Conservation (phyloP, 768 basidiomycete genomes). For the Suillus ampliporus region DNA sequence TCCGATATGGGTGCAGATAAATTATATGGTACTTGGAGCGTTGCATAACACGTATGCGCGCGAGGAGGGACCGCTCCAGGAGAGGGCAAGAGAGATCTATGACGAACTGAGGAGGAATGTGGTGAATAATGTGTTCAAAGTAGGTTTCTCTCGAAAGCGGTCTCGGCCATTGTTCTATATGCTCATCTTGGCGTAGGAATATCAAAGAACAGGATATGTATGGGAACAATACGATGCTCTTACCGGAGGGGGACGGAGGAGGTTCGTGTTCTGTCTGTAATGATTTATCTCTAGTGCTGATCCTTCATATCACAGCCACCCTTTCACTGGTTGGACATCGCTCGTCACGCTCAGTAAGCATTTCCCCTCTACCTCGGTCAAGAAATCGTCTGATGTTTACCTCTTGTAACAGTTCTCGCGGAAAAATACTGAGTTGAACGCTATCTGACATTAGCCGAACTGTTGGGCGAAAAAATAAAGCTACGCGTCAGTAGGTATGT, state of each 20-base stretch:
- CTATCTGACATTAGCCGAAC: not conserved
- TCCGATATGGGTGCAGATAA: slow-evolving; percentile 98
- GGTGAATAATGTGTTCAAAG: slow-evolving; percentile 82
- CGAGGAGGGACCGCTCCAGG: slow-evolving; percentile 81
- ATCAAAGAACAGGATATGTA: slow-evolving; percentile 89
- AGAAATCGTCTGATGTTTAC: slow-evolving; percentile 8
- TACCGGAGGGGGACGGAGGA: slow-evolving; percentile 84
- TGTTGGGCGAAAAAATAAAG: not conserved
- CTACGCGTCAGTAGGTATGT: not conserved
- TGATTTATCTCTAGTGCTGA: slow-evolving; percentile 14
- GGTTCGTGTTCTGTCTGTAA: slow-evolving; percentile 51
- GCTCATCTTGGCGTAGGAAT: slow-evolving; percentile 61
- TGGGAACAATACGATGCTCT: slow-evolving; percentile 96
- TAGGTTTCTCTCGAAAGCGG: slow-evolving; percentile 25
- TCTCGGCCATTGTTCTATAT: not conserved
- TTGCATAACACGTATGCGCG: slow-evolving; percentile 81
- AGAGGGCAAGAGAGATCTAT: slow-evolving; percentile 80
- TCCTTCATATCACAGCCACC: slow-evolving; percentile 62
- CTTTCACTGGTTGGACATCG: slow-evolving; percentile 98
- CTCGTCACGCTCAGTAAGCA: slow-evolving; percentile 84
- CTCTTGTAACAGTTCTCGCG: slow-evolving; percentile 55
- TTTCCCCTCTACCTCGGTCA: not conserved
- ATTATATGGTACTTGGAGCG: slow-evolving; percentile 84
- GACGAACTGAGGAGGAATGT: slow-evolving; percentile 79
- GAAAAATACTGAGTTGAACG: slow-evolving; percentile 60